Evolutionary conservation across 164 flowering plant species (phyloP), one percentile per base, ranked within the genome.

Genomic region (Magnolia kwangsiensis): DNA sequence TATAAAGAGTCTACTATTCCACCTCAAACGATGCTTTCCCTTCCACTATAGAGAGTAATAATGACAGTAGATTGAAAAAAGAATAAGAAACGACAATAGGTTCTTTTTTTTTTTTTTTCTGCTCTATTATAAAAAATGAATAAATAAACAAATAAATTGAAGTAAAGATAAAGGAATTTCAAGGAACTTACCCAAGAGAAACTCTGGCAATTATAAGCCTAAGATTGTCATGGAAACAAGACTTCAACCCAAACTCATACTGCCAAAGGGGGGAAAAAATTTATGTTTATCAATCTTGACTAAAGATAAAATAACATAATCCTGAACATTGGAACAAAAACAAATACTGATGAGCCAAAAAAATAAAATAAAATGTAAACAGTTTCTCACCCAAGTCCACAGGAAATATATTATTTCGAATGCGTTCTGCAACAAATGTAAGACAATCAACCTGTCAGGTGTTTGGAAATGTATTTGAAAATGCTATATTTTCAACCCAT

Each of bases 351-450:
- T 50, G 27, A 65, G 20, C 31, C 8, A 49, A 55, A 72, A 67
- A 37, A 37, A 1, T 4, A 49, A 55, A 72, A 55, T 4, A 37
- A 37, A 37, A 37, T 37, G 10, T 50, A 50, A 71, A 77, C 14
- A 37, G n/a, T 45, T 75, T 29, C 5, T 86, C 90, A 96, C 99
- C 98, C 92, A 89, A 78, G 93, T 96, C 98, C 98, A 96, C 10
- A 94, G 76, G 89, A 94, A 93, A 80, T 92, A 89, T 58, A 95
- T 94, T 55, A 94, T 87, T 83, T 94, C 93, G 77, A 96, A 94
- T 8, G 71, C 97, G 73, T 96, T 96, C 99, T 96, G 98, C 79
- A 86, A 72, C 20, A 72, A 80, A 82, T 61, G 24, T 16, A 75
- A 45, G 4, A 64, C 18, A 24, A 75, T 72, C 19, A 50, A 19